Base-by-base conservation (phyloP, 164 flowering plant species). In the Nymphaea colorata region DNA sequence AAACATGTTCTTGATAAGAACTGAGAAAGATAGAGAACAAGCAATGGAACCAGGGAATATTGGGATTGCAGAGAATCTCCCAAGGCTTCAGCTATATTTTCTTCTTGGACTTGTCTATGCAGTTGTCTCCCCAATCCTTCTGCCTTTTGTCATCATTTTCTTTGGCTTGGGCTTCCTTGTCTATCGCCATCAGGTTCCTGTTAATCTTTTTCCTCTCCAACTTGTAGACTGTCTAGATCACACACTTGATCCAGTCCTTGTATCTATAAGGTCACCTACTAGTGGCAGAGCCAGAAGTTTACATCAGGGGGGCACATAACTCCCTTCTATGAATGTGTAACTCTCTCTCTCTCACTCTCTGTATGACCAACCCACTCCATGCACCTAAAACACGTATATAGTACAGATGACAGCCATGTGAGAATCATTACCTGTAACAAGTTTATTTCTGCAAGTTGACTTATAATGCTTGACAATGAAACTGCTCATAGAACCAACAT, bases 1-100 rank as follows among this genome's bases (percentile, higher is more conserved):
- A 25, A 25, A 25, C 1, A 25, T 25, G 36, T 25, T 25, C 36
- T 25, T 25, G 36, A 25, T 25, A 5, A 91, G 87, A 75, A 94
- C 98, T 11, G 96, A 91, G 65, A 77, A 91, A 78, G 99, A 94
- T 70, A 79, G 86, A 76, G 92, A 80, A 66, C 85, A 59, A 76
- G 99, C 99, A 61, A 94, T 88, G 99, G 61, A 88, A 72, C 98
- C 96, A n/a, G 85, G 87, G 43, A 85, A 93, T 69, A 82, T 91
- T 66, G 89, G 82, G 63, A 80, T 79, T 67, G 82, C 87, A 11
- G 90, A 87, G 76, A 83, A 90, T 70, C 77, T 90, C 59, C 96
- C 98, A 57, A 79, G 81, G 17, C 93, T 94, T 59, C 98, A 91
- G 70, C 78, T 94, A 2, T 94, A 94, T 75, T 94, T 94, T 76